These are phyloP conservation scores for Sabuloglossum arenarium DNA, from an alignment of 495 filamentous ascomycete species.

Conservation along the genomic window DNA sequence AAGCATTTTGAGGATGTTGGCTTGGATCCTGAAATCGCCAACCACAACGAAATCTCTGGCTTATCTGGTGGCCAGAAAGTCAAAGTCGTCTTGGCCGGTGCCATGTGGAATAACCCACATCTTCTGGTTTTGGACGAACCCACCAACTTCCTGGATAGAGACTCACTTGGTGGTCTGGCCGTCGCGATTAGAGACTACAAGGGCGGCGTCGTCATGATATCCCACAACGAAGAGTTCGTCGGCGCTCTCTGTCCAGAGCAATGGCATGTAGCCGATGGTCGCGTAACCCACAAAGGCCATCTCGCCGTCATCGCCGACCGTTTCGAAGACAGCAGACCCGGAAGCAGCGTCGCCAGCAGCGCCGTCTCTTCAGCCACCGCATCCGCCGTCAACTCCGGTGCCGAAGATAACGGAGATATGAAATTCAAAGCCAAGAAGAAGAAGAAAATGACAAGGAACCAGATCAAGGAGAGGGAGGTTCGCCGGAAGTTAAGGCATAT, in stretches of 20 bases:
- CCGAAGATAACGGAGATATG: constrained; percentile 59
- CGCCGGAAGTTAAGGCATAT: constrained; percentile 80
- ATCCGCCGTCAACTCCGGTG: constrained; percentile 65
- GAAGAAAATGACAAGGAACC: constrained; percentile 96
- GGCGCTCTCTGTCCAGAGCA: constrained; percentile 86
- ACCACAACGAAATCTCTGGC: constrained; percentile 95
- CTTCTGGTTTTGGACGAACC: constrained; percentile 94
- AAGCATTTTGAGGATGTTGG: constrained; percentile 98
- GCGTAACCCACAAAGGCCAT: constrained; percentile 64
- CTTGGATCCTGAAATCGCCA: constrained; percentile 90
- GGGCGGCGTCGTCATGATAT: constrained; percentile 97
- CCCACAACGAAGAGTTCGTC: constrained; percentile 97
- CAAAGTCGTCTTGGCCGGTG: constrained; percentile 94
- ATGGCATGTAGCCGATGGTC: constrained; percentile 79
- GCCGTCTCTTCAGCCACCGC: constrained; percentile 36
- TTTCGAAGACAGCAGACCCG: constrained; percentile 53
- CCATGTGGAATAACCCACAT: constrained; percentile 98
- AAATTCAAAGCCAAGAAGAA: constrained; percentile 79
- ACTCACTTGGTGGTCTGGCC: constrained; percentile 85
- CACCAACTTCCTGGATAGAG: constrained; percentile 96
- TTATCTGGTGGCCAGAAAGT: constrained; percentile 98
- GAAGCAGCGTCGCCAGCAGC: constrained; percentile 31
- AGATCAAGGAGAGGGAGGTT: constrained; percentile 82
- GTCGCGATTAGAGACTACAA: constrained; percentile 95
- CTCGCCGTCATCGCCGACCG: constrained; percentile 50